Evolutionary conservation across 2,329 filamentous ascomycete genomes (phyloP).

Genomic region (Pochonia chlamydosporia): DNA sequence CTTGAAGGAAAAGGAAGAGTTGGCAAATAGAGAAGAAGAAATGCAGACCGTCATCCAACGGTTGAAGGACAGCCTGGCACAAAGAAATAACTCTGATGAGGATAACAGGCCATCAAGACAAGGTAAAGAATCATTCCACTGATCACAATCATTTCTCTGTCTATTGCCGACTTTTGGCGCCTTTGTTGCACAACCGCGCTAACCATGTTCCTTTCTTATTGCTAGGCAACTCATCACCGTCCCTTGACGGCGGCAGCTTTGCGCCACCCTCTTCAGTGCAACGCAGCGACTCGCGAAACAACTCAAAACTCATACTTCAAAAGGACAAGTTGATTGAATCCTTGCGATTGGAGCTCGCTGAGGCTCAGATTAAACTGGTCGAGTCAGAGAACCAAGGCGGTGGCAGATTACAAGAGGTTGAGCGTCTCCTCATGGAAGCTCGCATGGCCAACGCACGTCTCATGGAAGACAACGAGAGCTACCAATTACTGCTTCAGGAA

Average conservation of each 20-base stretch:
- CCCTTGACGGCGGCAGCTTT: constrained; percentile 71
- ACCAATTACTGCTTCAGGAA: constrained; percentile 88
- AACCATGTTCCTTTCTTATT: constrained; percentile 11
- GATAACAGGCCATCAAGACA: constrained; percentile 52
- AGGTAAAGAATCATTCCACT: constrained; percentile 35
- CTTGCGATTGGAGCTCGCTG: constrained; percentile 83
- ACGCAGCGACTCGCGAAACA: constrained; percentile 83
- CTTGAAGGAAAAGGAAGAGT: constrained; percentile 88
- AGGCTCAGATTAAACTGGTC: constrained; percentile 90
- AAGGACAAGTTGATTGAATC: constrained; percentile 97
- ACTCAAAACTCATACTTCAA: constrained; percentile 83
- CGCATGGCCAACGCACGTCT: constrained; percentile 93
- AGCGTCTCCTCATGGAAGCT: constrained; percentile 82
- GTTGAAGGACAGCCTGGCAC: constrained; percentile 81
- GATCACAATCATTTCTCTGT: background rate
- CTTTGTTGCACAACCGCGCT: constrained; percentile 5
- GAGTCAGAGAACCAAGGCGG: constrained; percentile 92
- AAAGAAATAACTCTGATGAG: constrained; percentile 58
- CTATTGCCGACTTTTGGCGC: constrained; percentile 1
- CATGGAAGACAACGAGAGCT: constrained; percentile 98
- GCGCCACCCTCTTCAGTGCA: constrained; percentile 79
- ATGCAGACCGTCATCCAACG: constrained; percentile 86
- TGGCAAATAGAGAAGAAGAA: constrained; percentile 78
- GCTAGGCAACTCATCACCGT: constrained; percentile 55
- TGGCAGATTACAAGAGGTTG: constrained; percentile 81